Base-by-base conservation (phyloP, 2,329 filamentous ascomycete species). In the Colletotrichum caudatum region DNA sequence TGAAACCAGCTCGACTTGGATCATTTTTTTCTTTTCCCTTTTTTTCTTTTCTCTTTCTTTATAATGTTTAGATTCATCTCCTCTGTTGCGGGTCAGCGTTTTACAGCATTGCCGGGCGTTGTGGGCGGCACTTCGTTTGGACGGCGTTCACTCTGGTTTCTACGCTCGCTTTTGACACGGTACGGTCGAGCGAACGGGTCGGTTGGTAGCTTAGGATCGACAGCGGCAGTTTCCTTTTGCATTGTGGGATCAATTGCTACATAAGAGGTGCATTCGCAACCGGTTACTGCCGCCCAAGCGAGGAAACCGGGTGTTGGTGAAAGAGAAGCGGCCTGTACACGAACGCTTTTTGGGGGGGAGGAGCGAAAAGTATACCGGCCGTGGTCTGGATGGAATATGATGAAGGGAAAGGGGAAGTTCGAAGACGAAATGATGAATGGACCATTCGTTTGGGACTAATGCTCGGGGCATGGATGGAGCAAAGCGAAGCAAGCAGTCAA, bases 1-100 rank as follows among this genome's bases (percentile, higher is more conserved):
- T 94, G 83, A 92, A 75, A 26, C 14, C 59, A 41, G 39, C 51
- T n/a, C 41, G 41, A 41, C 50, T 48, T 39, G 69, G 46, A 58
- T 58, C 56, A 26, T n/a, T 46, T 29, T 11, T 14, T 64, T 62
- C 54, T 18, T 18, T 14, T 11, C 26, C 5, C 9, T 26, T 2
- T 53, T 14, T 53, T 12, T 20, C 26, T 18, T 51, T 16, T 57
- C 20, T 16, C 33, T 57, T n/a, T 29, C 23, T 29, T 54, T 41
- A 61, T 71, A 66, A 66, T 68, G 66, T 60, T 74, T 64, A 69
- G 66, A 66, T 56, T 57, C 74, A 60, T 74, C 70, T 74, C 66
- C 64, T 74, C 65, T 75, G 70, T 74, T 69, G 54, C 66, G 64
- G 66, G 73, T 73, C 64, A 73, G 70, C 72, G 66, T 70, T 69